phyloP scores from a whole-genome alignment of 192 early-diverging fungal genomes.

The Mortierella antarctica region DNA sequence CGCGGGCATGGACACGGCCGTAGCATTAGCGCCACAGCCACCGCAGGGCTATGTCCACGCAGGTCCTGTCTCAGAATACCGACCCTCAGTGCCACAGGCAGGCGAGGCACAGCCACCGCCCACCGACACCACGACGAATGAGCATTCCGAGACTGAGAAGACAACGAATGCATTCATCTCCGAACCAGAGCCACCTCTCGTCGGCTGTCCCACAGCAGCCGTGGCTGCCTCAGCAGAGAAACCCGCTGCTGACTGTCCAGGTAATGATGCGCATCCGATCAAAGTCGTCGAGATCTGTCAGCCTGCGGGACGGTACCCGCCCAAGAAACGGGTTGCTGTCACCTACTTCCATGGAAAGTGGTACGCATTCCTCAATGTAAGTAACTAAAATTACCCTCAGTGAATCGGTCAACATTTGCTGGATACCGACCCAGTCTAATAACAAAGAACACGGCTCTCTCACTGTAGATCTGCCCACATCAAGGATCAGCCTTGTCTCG shows the following conservation, averaged over 20 bases:
- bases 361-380: conserved; percentile 53
- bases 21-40: conserved; percentile 2
- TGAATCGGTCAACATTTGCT: neutral
- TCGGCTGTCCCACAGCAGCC: neutral
- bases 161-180: neutral
- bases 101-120: neutral
- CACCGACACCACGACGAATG: neutral
- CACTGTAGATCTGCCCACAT: conserved; percentile 40
- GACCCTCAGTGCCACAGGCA: conserved; percentile 1
- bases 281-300: conserved; percentile 47
- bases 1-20: no score
- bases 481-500: conserved; percentile 42
- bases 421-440: neutral
- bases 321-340: conserved; percentile 35
- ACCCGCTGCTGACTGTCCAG: neutral
- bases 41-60: conserved; percentile 25
- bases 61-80: conserved; percentile 31
- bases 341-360: conserved; percentile 43
- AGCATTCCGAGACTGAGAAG: neutral
- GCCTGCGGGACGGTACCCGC: conserved; percentile 43
- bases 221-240: neutral
- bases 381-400: neutral
- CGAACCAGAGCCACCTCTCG: neutral
- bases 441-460: neutral
- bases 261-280: conserved; percentile 22